These are phyloP conservation scores for Grosmannia serpens DNA, from an alignment of 2,329 filamentous ascomycete species.

Conservation along the genomic window DNA sequence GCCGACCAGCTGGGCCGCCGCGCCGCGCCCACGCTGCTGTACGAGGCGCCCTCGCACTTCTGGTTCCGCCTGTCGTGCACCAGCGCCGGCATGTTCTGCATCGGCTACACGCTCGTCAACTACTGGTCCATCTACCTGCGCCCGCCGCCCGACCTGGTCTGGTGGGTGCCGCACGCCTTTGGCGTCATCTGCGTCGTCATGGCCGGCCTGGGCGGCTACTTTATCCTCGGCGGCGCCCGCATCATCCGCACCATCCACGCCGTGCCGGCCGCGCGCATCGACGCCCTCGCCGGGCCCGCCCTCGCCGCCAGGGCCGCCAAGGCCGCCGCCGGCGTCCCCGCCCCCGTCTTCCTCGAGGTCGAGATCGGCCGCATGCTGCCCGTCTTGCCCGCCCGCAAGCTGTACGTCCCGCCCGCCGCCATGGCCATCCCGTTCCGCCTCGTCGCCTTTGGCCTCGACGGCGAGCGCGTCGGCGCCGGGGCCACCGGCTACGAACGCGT, in stretches of 20 bases:
- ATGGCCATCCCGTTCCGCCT: constrained; percentile 26
- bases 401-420: constrained; percentile 25
- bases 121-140: constrained; percentile 36
- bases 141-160: constrained; percentile 37
- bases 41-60: constrained; percentile 52
- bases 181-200: constrained; percentile 47
- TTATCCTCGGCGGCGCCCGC: constrained; percentile 44
- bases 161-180: constrained; percentile 47
- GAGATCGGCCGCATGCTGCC: constrained; percentile 38
- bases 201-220: constrained; percentile 46
- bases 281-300: constrained; percentile 4
- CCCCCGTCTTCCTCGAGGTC: constrained; percentile 39
- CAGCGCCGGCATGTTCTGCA: constrained; percentile 40
- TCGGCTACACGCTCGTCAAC: constrained; percentile 38
- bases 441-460: constrained; percentile 14
- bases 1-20: constrained; percentile 44
- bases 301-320: constrained; percentile 9
- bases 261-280: constrained; percentile 27
- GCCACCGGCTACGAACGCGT: constrained; percentile 13
- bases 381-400: constrained; percentile 30
- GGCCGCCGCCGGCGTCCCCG: constrained; percentile 3
- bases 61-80: constrained; percentile 52
- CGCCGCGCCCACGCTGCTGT: constrained; percentile 46
- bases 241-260: constrained; percentile 48
- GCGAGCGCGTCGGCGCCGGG: background rate